These are phyloP conservation scores for Prunella vulgaris DNA, from an alignment of 257 asterid genomes.

Conservation along the genomic window DNA sequence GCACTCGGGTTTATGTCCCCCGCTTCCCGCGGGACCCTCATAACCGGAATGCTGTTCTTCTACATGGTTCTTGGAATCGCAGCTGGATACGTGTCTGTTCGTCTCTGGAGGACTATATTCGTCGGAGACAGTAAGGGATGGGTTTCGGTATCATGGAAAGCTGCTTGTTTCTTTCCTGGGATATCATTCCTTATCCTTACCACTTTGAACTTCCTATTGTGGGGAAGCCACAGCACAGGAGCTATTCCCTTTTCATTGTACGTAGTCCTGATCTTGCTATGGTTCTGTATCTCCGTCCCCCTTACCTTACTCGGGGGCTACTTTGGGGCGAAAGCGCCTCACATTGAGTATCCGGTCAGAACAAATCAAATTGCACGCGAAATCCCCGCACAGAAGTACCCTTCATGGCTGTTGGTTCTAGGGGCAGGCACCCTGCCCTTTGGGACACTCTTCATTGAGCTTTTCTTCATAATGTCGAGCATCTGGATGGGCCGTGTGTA, in stretches of 20 bases:
- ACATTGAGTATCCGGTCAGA: constrained; percentile 72
- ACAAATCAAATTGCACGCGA: constrained; percentile 85
- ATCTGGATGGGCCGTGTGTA: constrained; percentile 91
- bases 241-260: constrained; percentile 77
- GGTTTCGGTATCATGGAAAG: constrained; percentile 81
- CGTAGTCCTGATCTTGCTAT: constrained; percentile 59
- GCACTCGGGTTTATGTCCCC: constrained; percentile 96
- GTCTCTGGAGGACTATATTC: constrained; percentile 80
- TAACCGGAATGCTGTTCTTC: constrained; percentile 83
- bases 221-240: constrained; percentile 94
- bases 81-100: constrained; percentile 84
- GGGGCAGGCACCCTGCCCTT: constrained; percentile 97
- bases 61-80: constrained; percentile 75
- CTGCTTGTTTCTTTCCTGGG: constrained; percentile 86
- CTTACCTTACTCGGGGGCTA: constrained; percentile 77
- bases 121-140: constrained; percentile 73
- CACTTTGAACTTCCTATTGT: constrained; percentile 62
- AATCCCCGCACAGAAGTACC: constrained; percentile 81
- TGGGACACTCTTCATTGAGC: constrained; percentile 92
- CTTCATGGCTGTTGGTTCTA: constrained; percentile 81
- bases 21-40: constrained; percentile 79
- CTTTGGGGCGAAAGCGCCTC: constrained; percentile 73
- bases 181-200: constrained; percentile 64
- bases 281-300: constrained; percentile 91
- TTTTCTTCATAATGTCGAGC: constrained; percentile 89